Base-by-base conservation (phyloP, 257 asterid genomes). In the Nemophila menziesii region DNA sequence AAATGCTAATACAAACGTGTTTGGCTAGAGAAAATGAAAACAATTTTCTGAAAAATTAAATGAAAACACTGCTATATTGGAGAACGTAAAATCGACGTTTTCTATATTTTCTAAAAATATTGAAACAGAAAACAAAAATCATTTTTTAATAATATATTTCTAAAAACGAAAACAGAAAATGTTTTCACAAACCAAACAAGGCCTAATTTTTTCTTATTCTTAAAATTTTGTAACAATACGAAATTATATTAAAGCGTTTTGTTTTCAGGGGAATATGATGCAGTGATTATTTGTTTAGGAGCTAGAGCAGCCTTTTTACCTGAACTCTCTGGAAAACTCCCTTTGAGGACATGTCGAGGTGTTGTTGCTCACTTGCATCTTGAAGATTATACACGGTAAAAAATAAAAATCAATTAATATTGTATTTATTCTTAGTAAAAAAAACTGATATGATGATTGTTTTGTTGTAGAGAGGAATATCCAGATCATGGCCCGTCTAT, bases 341-440 rank as follows among this genome's bases (percentile, higher is more conserved):
- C 96, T 14, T 51, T 90, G 57, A 78, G 99, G 65, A 54, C 74
- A n/a, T 85, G 99, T 56, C 65, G 96, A 69, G 99, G 99, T 47
- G 60, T 85, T 36, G 74, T 90, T 49, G 66, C 86, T 56, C 74
- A 58, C 47, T 60, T 85, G 57, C 87, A 79, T 59, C 92, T 85
- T 39, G 57, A 71, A 26, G 78, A 72, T 53, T 61, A 66, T 60
- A 40, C 43, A 51, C 61, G 96, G 99, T 85, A 69, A 41, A n/a
- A n/a, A n/a, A n/a, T n/a, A n/a, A n/a, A n/a, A 41, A 5, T 18
- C 5, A 13, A 18, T 41, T 5, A 17, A 18, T 8, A 24, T 5
- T 17, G 45, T 16, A 5, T 39, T 2, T 39, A 11, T 2, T 2
- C 8, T 0, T n/a, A 29, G 36, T 24, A 29, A 29, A 29, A 29